These are phyloP conservation scores for Ophiosphaerella narmari DNA, from an alignment of 2,329 filamentous ascomycete species.

Conservation along the genomic window DNA sequence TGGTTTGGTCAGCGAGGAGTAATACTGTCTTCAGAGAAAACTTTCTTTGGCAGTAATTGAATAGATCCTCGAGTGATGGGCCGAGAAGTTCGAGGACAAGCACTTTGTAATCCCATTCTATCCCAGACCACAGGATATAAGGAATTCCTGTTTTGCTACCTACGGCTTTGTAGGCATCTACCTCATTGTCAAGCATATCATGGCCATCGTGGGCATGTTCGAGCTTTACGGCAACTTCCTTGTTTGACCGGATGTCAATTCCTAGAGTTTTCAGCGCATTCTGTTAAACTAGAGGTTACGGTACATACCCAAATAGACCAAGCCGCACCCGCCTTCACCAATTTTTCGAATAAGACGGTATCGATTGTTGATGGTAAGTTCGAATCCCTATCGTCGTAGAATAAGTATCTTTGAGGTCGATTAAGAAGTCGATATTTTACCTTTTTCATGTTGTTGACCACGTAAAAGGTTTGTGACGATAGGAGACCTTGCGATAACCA, in stretches of 20 bases:
- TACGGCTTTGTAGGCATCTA: conserved; percentile 85
- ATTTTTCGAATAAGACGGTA: too few species aligned
- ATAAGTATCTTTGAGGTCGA: too few species aligned
- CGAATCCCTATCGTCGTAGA: too few species aligned
- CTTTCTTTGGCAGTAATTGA: conserved; percentile 99
- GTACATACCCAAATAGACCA: conserved; percentile 82
- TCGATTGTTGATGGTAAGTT: too few species aligned
- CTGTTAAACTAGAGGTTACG: conserved; percentile 48
- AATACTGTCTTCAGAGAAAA: conserved; percentile 99
- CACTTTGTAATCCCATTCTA: conserved; percentile 99
- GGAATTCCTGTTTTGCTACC: conserved; percentile 97
- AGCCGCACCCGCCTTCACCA: too few species aligned
- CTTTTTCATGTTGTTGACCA: too few species aligned
- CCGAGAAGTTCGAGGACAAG: conserved; percentile 98
- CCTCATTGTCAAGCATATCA: conserved; percentile 97
- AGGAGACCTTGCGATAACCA: too few species aligned
- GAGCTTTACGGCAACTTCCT: conserved; percentile 99
- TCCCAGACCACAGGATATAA: conserved; percentile 99
- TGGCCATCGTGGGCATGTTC: conserved; percentile 99
- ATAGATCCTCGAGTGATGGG: conserved; percentile 93
- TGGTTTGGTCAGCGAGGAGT: conserved; percentile 94
- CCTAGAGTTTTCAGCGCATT: conserved; percentile 39
- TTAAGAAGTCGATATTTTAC: too few species aligned
- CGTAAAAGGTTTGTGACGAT: too few species aligned
- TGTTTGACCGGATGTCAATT: conserved; percentile 98